phyloP scores from a whole-genome alignment of 1,284 basidiomycete species.

The Vanrija pseudolonga region DNA sequence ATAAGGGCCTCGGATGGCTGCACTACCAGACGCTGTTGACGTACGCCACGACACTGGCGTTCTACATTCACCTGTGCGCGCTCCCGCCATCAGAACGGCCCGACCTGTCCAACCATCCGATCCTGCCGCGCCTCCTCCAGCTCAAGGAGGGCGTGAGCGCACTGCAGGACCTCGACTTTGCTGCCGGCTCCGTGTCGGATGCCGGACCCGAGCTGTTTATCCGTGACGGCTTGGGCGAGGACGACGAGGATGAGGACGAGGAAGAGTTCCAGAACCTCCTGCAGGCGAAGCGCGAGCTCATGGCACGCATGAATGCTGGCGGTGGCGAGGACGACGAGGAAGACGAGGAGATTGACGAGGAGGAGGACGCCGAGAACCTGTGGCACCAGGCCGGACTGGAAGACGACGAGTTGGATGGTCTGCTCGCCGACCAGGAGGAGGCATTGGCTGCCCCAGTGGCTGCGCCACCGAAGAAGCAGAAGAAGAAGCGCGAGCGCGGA shows the following conservation, averaged over 20 bases:
- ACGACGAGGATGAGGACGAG: conserved; percentile 41
- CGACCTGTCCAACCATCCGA: conserved; percentile 68
- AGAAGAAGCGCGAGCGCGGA: conserved; percentile 37
- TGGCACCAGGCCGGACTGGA: conserved; percentile 40
- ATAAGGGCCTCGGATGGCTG: conserved; percentile 49
- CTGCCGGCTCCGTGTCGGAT: conserved; percentile 53
- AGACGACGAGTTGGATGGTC: conserved; percentile 41
- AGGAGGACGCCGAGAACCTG: conserved; percentile 33
- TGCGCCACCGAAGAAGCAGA: conserved; percentile 25
- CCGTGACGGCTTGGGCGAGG: conserved; percentile 20
- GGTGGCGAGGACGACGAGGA: conserved; percentile 19
- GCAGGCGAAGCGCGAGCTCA: conserved; percentile 23
- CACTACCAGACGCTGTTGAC: conserved; percentile 71
- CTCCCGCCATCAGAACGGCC: conserved; percentile 60
- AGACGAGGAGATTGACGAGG: conserved; percentile 25
- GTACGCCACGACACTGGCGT: conserved; percentile 85
- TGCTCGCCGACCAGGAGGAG: conserved; percentile 31
- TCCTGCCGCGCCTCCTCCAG: conserved; percentile 73
- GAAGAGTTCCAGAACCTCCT: conserved; percentile 30
- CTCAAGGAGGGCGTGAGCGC: conserved; percentile 79
- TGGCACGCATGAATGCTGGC: conserved; percentile 19
- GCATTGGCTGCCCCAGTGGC: no score
- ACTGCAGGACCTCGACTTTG: conserved; percentile 77
- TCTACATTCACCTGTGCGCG: conserved; percentile 85
- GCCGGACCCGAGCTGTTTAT: conserved; percentile 41